A percentile compares a stretch with the other conserved stretches of the same genome.
Evolutionary conservation across 2,329 filamentous ascomycete species (phyloP).

Genomic region (Colletotrichum sublineola): DNA sequence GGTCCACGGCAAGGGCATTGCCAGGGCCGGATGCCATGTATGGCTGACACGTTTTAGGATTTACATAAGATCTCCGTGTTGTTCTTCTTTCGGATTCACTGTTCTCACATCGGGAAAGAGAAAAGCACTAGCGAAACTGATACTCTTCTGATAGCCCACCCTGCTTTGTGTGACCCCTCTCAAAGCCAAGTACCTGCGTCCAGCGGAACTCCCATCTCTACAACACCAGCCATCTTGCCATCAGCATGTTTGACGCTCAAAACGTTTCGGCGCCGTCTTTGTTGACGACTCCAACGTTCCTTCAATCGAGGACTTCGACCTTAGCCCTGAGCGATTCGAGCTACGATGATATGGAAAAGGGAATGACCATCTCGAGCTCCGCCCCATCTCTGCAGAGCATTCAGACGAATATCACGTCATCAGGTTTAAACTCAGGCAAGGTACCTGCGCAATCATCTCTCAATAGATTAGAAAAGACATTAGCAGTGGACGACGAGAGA

Average conservation of each 20-base stretch:
- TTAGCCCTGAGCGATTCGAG: conserved; percentile 25
- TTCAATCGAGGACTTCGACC: conserved; percentile 12
- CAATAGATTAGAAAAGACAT: neutral
- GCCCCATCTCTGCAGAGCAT: conserved; percentile 20
- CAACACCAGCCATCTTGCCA: neutral
- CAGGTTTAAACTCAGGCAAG: neutral
- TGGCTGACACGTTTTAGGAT: neutral
- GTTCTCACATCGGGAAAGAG: neutral
- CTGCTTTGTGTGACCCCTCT: conserved; percentile 6
- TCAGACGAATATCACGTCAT: neutral
- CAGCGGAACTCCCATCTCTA: neutral
- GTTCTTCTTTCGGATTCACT: neutral
- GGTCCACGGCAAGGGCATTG: conserved; percentile 20
- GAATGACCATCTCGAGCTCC: conserved; percentile 17
- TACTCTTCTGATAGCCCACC: neutral
- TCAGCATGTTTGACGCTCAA: conserved; percentile 32
- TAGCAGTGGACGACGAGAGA: neutral
- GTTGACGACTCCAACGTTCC: neutral
- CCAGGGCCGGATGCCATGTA: neutral
- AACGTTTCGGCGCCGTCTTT: neutral
- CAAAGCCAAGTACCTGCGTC: neutral
- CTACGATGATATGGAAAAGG: conserved; percentile 34
- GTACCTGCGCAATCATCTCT: neutral
- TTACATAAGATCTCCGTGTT: conserved; percentile 10
- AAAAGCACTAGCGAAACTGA: neutral